A percentile compares a stretch with the other conserved stretches of the same genome.
phyloP scores from a whole-genome alignment of 495 filamentous ascomycete species.

The Penicillium lagena region DNA sequence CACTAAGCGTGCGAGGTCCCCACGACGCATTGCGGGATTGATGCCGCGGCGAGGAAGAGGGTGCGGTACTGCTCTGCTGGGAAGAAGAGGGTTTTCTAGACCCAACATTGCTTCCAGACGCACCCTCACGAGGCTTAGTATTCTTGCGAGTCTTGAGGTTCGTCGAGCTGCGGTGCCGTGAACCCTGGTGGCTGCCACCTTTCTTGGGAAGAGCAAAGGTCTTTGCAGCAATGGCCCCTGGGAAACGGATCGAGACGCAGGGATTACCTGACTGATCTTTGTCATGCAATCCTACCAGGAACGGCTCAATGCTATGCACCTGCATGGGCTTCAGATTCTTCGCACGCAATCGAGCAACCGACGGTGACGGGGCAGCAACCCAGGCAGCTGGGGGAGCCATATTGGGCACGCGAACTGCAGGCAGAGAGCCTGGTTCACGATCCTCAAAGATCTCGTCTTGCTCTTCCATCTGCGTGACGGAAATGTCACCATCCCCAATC shows the following conservation, averaged over 20 bases:
- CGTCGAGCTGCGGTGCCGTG: conserved; percentile 22
- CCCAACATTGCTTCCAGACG: conserved; percentile 8
- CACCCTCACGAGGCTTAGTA: conserved; percentile 25
- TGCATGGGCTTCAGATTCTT: conserved; percentile 34
- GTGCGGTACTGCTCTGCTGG: conserved; percentile 15
- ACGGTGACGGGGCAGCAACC: conserved; percentile 35
- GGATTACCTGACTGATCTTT: conserved; percentile 29
- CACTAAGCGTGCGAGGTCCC: conserved; percentile 20
- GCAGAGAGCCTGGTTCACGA: conserved; percentile 72
- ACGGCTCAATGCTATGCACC: conserved; percentile 33
- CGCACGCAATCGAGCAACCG: conserved; percentile 22
- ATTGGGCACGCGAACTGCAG: conserved; percentile 59
- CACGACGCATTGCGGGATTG: conserved; percentile 26
- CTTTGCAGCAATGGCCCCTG: conserved; percentile 26
- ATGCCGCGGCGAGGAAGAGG: conserved; percentile 20
- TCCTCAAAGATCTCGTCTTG: conserved; percentile 79
- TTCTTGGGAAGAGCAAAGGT: conserved; percentile 27
- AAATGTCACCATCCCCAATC: conserved; percentile 33
- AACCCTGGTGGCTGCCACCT: not conserved
- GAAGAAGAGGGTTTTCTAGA: conserved; percentile 22
- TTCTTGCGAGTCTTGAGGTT: conserved; percentile 29
- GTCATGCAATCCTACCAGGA: conserved; percentile 24
- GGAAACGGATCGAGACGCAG: conserved; percentile 26
- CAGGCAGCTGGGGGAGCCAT: conserved; percentile 50
- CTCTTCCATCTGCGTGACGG: conserved; percentile 61